Base-by-base conservation (phyloP, 345 rosid genomes). In the Eutrema yunnanense region DNA sequence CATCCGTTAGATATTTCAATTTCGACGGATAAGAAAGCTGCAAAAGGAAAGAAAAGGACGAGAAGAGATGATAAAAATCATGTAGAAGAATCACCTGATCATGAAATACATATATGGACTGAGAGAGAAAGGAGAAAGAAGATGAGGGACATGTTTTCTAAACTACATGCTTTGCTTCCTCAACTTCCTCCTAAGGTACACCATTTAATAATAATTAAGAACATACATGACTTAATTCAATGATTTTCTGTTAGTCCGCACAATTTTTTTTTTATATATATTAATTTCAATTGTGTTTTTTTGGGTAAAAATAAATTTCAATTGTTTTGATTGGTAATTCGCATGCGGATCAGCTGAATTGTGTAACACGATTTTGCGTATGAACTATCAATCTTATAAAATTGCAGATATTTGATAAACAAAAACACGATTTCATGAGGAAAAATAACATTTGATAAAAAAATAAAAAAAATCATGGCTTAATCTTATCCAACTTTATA, bases 41-140 rank as follows among this genome's bases (percentile, higher is more conserved):
- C 29, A 1, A 77, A 71, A 43, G 57, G 57, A 0, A 78, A 19
- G 33, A 78, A 22, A 9, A 67, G 47, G 6, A 4, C 58, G 27
- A 55, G 19, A 36, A 47, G 5, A 50, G 41, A 58, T 7, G 80
- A 46, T 40, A 56, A 63, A 37, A 34, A 37, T 14, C 49, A 14
- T 13, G 65, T 42, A 56, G 75, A 42, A 1, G 82, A 73, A 8
- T 82, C 81, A 57, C 80, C 82, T 1, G 84, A 77, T 44, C 87
- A 87, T 71, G 88, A 85, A 46, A 76, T 74, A 22, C 97, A 92
- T 77, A 86, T 89, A 29, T 83, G 84, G 89, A 87, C 93, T 0
- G 97, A 92, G 37, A 83, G 96, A 79, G 92, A 92, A 33, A 80
- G 96, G 69, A 89, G 97, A 50, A 92, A 87, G 73, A 92, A 83